Conservation (phyloP, 1,284 basidiomycete genomes). For the Trichosporon inkin region DNA sequence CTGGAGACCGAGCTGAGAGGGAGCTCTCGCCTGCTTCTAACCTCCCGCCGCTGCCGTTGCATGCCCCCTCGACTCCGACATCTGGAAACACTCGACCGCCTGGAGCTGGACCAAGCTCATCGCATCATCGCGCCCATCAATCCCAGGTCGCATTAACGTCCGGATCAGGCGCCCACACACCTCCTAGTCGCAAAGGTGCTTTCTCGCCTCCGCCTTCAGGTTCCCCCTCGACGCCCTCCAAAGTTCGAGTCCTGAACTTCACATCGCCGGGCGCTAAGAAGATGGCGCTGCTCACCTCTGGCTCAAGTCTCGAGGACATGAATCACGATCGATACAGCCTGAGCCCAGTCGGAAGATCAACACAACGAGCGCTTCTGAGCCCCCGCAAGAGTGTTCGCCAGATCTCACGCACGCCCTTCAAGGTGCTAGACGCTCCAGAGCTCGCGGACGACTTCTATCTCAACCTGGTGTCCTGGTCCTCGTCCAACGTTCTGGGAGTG, state of each 20-base stretch:
- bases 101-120: constrained; percentile 40
- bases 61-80: constrained; percentile 45
- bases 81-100: constrained; percentile 41
- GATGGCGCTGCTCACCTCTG: constrained; percentile 33
- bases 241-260: constrained; percentile 54
- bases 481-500: constrained; percentile 88
- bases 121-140: constrained; percentile 44
- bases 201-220: constrained; percentile 40
- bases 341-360: constrained; percentile 81
- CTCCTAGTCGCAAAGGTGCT: constrained; percentile 35
- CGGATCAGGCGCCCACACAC: constrained; percentile 21
- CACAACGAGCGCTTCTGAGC: constrained; percentile 75
- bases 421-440: constrained; percentile 95
- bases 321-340: constrained; percentile 82
- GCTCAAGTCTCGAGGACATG: constrained; percentile 54
- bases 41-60: constrained; percentile 44
- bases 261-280: constrained; percentile 46
- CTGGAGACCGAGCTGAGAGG: constrained; percentile 31
- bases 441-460: constrained; percentile 97
- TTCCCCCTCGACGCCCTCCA: constrained; percentile 50
- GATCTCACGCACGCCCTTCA: constrained; percentile 92
- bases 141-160: constrained; percentile 43
- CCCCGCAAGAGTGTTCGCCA: constrained; percentile 75
- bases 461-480: constrained; percentile 96
- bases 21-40: constrained; percentile 43